Base-by-base conservation (phyloP, 2,329 filamentous ascomycete species). In the Penicillium sp. region DNA sequence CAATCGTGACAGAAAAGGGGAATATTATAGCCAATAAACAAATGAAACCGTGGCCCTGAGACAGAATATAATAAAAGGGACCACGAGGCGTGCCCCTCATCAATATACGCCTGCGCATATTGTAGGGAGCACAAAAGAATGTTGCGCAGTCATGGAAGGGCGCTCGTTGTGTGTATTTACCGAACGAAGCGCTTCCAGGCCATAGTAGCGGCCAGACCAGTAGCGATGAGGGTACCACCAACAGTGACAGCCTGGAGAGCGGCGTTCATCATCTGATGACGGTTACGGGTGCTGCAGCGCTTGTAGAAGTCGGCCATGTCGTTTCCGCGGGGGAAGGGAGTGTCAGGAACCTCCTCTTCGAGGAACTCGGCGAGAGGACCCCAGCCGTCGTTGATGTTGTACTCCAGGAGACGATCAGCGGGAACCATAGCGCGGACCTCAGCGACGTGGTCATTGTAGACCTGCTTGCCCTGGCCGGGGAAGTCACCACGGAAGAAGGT, bases 401-500 rank as follows among this genome's bases (percentile, higher is more conserved):
- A 84, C 64, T 83, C 81, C 45, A 85, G 75, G 39, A 84, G 72
- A 57, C 79, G 77, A 59, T 83, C 81, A 8, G 75, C 69, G 3
- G 81, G 80, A 9, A 78, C 75, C 52, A 84, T 31, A 59, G 71
- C 72, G 54, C 78, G 78, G 26, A 85, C 77, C 63, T 83, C 75
- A 10, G 77, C 81, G 65, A 85, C 83, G 69, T 85, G 82, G 57
- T 83, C 78, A 42, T 75, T 72, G 77, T 85, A 90, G 46, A 85
- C 78, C 52, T 85, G 79, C 77, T 88, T 89, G 68, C 86, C 87
- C 58, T 83, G 78, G 70, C 83, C 83, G 68, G 83, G 82, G 71
- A 89, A 89, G 69, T 89, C 86, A 50, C 84, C 85, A 60, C 85
- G 81, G 80, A 88, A 89, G 75, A 88, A 89, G 55, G 81, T 82